Evolutionary conservation across 768 basidiomycete genomes (phyloP), one percentile per base, ranked within the genome.

Genomic region (Astraeus odoratus): DNA sequence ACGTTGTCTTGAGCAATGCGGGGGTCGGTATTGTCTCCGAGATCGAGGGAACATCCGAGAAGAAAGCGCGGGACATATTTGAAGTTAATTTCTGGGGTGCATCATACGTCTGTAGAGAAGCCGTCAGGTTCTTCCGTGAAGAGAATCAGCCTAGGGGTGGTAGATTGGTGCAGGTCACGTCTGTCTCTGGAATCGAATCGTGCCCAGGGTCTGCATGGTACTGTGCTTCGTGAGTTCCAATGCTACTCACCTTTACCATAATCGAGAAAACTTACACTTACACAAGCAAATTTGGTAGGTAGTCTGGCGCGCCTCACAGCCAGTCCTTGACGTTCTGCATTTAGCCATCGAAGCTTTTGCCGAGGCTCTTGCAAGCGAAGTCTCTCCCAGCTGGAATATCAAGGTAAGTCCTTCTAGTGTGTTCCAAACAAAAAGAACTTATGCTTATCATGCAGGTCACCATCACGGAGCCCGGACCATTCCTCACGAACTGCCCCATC

Each of bases 21-120:
- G 33, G 60, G 27, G 13, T 45, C 36, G 40, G 35, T 15, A n/a
- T 55, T 5, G 22, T 65, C 5, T 59, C 59, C 19, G 70, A 71
- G 52, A 55, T 66, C 10, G 70, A 73, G 46, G 61, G 50, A 6
- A 63, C 59, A 0, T 43, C 61, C 0, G 67, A 68, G 5, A 56
- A 59, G 13, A 57, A 43, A 22, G 71, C 71, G 0, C 60, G 67
- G 12, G 31, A 42, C 6, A 42, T 66, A 15, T 66, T 75, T 29
- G 73, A 74, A 42, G 64, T 72, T 9, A 58, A 66, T 34, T 75
- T 74, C 44, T 73, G 73, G 70, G 73, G 69, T 0, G 66, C 71
- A 0, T 70, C 64, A 4, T 50, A 67, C 41, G 59, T 75, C 37
- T 63, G 57, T 26, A 65, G 51, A 43, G 57, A 67, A 59, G 71